Evolutionary conservation across 2,329 filamentous ascomycete genomes (phyloP).

Genomic region (Apiospora aurea): DNA sequence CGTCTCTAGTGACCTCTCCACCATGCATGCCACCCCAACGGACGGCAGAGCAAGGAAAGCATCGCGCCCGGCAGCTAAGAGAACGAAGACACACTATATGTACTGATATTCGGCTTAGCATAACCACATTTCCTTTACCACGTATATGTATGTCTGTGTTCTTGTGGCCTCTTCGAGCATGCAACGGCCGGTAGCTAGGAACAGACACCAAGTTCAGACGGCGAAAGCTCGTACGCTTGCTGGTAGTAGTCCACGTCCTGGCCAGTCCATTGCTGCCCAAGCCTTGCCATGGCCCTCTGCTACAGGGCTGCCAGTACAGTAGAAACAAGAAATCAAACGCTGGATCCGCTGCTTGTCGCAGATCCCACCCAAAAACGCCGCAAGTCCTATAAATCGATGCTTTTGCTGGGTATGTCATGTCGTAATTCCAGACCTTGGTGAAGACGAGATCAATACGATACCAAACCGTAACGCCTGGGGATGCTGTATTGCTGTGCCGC

Average conservation of each 20-base stretch:
- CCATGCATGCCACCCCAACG: background rate
- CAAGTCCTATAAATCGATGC: slow-evolving; percentile 42
- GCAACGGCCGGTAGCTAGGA: background rate
- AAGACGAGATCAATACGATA: slow-evolving; percentile 38
- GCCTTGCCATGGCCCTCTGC: background rate
- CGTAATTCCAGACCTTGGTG: slow-evolving; percentile 36
- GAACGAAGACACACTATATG: background rate
- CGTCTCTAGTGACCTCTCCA: slow-evolving; percentile 5
- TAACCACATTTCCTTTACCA: background rate
- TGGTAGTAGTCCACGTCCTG: background rate
- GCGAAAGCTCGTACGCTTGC: background rate
- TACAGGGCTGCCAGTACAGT: background rate
- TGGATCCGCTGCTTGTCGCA: slow-evolving; percentile 1
- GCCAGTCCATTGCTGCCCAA: background rate
- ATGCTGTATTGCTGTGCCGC: slow-evolving; percentile 38
- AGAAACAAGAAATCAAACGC: slow-evolving; percentile 20
- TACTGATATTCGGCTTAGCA: slow-evolving; percentile 7
- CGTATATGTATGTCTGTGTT: no score
- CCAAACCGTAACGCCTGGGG: slow-evolving; percentile 39
- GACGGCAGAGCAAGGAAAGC: slow-evolving; percentile 3
- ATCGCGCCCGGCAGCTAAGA: background rate
- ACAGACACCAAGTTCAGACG: background rate
- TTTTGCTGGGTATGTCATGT: slow-evolving; percentile 44
- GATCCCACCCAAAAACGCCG: slow-evolving; percentile 33
- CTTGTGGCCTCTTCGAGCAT: background rate